phyloP scores from a whole-genome alignment of 1,139 yeast species.

The Sugiyamaella sp. region DNA sequence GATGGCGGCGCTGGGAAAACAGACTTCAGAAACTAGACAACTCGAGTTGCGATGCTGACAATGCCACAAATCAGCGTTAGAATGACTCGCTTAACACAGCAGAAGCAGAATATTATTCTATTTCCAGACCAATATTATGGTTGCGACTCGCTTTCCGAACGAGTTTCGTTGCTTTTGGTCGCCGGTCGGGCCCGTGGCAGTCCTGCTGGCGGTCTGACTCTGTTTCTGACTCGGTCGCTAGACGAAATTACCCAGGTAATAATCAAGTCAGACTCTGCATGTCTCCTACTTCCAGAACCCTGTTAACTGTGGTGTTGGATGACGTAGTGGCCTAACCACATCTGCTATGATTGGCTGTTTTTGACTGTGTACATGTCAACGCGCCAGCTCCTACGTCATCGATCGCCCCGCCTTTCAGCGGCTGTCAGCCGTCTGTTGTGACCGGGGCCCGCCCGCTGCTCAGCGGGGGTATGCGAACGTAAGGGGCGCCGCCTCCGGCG shows the following conservation, averaged over 20 bases:
- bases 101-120: too few relatives aligned
- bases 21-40: too few relatives aligned
- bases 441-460: too few relatives aligned
- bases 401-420: constrained; percentile 6
- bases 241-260: not conserved
- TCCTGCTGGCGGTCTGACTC: not conserved
- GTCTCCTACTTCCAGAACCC: not conserved
- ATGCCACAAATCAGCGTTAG: not conserved
- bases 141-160: too few relatives aligned
- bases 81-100: not conserved
- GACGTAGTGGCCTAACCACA: constrained; percentile 8
- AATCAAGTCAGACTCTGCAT: not conserved
- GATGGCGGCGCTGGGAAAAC: too few relatives aligned
- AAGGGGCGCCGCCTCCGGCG: too few relatives aligned
- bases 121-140: not conserved
- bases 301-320: not conserved
- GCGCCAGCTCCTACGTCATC: constrained; percentile 1
- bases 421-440: not conserved
- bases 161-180: not conserved
- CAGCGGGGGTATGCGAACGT: too few relatives aligned
- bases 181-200: not conserved
- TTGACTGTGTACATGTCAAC: not conserved
- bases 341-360: constrained; percentile 11
- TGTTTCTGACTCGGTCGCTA: not conserved
- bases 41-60: too few relatives aligned